phyloP scores from a whole-genome alignment of 2,329 filamentous ascomycete genomes.

The Biscogniauxia mediterranea region DNA sequence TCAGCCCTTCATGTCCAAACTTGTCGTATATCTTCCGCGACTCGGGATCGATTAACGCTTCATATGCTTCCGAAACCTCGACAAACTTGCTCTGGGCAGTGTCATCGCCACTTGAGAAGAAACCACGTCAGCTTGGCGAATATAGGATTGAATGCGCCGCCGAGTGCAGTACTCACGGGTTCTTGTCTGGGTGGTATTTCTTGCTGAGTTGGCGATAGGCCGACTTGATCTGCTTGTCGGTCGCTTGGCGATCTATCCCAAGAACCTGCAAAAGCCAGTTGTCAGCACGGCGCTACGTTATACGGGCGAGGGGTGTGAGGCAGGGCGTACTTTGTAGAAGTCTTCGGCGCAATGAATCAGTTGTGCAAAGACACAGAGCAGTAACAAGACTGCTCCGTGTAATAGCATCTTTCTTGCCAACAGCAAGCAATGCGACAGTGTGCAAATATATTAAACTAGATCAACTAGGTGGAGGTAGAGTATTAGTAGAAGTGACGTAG shows the following conservation, averaged over 20 bases:
- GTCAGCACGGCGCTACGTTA: background rate
- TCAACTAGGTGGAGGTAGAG: background rate
- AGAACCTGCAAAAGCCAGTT: conserved; percentile 57
- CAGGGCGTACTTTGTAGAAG: conserved; percentile 67
- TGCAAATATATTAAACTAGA: background rate
- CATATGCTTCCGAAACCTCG: conserved; percentile 92
- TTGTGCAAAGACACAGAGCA: conserved; percentile 54
- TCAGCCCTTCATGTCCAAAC: conserved; percentile 86
- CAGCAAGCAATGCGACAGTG: too few species aligned
- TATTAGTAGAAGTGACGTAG: background rate
- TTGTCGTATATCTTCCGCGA: conserved; percentile 89
- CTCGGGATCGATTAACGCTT: conserved; percentile 77
- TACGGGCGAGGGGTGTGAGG: background rate
- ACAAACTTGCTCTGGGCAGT: conserved; percentile 88
- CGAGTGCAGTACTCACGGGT: conserved; percentile 63
- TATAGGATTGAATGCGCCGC: background rate
- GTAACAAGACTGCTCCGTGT: conserved; percentile 45
- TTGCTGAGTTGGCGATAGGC: conserved; percentile 91
- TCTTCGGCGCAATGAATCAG: conserved; percentile 63
- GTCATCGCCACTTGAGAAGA: conserved; percentile 70
- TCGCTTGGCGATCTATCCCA: conserved; percentile 74
- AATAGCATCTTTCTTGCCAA: conserved; percentile 48
- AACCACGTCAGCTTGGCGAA: conserved; percentile 7
- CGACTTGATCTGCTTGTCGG: conserved; percentile 86
- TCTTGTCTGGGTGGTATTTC: conserved; percentile 97